phyloP scores from a whole-genome alignment of 176 grass and related monocot species.

The Oryza nivara region DNA sequence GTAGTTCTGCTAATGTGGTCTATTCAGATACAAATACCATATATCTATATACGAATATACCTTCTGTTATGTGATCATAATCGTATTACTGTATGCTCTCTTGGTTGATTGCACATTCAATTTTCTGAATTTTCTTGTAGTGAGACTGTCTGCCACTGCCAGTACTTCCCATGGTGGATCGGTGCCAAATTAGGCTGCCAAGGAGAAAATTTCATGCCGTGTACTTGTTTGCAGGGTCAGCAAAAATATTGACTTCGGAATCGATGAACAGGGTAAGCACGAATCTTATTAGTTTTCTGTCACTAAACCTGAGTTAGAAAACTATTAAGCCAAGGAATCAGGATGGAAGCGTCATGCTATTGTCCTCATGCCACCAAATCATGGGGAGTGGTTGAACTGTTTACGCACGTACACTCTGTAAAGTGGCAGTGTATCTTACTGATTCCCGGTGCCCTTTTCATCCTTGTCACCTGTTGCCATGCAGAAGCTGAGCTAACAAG shows the following conservation, averaged over 20 bases:
- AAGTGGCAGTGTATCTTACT: conserved; percentile 46
- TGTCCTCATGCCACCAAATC: conserved; percentile 58
- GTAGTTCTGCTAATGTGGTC: not conserved
- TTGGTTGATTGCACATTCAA: not conserved
- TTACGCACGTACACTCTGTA: conserved; percentile 39
- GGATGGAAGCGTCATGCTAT: conserved; percentile 37
- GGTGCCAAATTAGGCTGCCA: not conserved
- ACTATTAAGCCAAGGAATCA: conserved; percentile 26
- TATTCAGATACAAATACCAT: conserved; percentile 26
- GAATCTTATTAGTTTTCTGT: not conserved
- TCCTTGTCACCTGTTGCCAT: conserved; percentile 19
- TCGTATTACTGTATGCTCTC: not conserved
- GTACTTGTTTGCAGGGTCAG: conserved; percentile 19
- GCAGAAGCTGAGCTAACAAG: conserved; percentile 46
- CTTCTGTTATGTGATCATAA: conserved; percentile 9
- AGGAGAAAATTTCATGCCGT: conserved; percentile 8
- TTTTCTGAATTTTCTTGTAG: not conserved
- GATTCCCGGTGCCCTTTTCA: conserved; percentile 39
- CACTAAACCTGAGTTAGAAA: conserved; percentile 33
- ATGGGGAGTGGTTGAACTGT: conserved; percentile 57
- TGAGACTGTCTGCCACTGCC: not conserved
- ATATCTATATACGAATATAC: not conserved
- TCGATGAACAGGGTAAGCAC: not conserved
- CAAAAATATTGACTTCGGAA: conserved; percentile 24
- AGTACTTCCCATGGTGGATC: conserved; percentile 7